These are phyloP conservation scores for Globisporangium irregulare DNA, from an alignment of 352 stramenopile genomes.

Conservation along the genomic window DNA sequence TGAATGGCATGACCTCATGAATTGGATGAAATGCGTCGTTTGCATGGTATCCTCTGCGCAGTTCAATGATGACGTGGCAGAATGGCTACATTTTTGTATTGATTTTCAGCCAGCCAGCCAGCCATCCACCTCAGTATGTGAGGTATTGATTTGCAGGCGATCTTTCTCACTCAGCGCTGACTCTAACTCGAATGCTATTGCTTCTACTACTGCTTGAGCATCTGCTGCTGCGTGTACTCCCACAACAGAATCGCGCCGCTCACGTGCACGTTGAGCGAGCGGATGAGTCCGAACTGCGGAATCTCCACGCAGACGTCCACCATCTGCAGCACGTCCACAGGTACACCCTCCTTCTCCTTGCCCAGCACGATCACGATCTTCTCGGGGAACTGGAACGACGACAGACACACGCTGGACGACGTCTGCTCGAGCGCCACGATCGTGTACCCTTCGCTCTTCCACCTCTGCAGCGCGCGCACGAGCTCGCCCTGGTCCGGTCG, in stretches of 20 bases:
- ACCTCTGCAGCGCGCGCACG: conserved; percentile 35
- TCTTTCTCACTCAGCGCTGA: no score
- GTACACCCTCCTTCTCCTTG: conserved; percentile 96
- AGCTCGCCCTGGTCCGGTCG: conserved; percentile 40
- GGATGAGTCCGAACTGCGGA: conserved; percentile 95
- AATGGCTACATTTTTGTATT: neutral
- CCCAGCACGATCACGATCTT: conserved; percentile 94
- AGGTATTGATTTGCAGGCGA: neutral
- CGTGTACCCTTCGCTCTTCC: conserved; percentile 87
- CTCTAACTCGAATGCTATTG: neutral
- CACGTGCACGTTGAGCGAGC: conserved; percentile 97
- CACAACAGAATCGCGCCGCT: conserved; percentile 94
- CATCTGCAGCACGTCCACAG: conserved; percentile 91
- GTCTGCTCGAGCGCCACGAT: conserved; percentile 96
- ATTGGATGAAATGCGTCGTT: neutral
- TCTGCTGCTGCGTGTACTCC: conserved; percentile 94
- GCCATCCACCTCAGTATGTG: neutral
- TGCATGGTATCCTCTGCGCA: neutral
- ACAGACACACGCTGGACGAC: conserved; percentile 86
- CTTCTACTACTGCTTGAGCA: conserved; percentile 19
- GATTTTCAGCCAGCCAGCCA: neutral
- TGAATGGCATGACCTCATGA: neutral
- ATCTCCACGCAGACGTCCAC: conserved; percentile 98
- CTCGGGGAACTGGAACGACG: conserved; percentile 78
- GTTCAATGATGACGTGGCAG: neutral